Evolutionary conservation across 2,329 filamentous ascomycete genomes (phyloP).

Genomic region (Rhytidhysteron rufulum): DNA sequence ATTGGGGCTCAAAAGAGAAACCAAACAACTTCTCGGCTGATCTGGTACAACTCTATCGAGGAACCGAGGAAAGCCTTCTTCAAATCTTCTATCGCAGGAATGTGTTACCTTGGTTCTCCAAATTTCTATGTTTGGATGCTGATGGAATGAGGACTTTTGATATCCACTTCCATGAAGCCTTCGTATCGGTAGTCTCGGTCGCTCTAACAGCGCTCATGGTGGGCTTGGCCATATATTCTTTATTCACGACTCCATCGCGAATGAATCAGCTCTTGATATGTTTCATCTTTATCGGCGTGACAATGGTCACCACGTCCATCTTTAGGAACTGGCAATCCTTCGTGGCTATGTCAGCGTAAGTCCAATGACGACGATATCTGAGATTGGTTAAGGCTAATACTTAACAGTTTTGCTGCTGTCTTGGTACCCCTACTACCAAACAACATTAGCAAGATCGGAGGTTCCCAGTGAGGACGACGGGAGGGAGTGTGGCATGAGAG

Average conservation of each 20-base stretch:
- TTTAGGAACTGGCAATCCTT: neutral
- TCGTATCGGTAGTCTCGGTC: neutral
- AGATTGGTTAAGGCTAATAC: neutral
- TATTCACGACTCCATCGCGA: neutral
- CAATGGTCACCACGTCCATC: neutral
- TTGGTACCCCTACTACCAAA: neutral
- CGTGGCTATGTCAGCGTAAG: neutral
- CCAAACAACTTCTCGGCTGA: neutral
- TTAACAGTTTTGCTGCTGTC: neutral
- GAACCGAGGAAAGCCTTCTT: neutral
- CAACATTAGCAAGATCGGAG: neutral
- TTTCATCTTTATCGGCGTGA: neutral
- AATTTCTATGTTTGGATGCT: neutral
- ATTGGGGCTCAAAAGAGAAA: slow-evolving; percentile 1
- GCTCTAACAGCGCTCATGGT: neutral
- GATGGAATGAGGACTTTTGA: neutral
- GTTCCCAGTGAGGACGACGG: neutral
- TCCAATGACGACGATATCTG: neutral
- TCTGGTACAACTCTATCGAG: neutral
- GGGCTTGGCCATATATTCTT: neutral
- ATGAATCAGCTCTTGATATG: neutral
- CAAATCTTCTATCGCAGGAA: neutral
- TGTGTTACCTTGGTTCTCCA: neutral
- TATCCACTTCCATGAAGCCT: no score
- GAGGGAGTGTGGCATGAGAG: neutral